Conservation (phyloP, 176 grass and related monocot species). For the Hordeum vulgare region MorexV3_pseudomolecules_assembly NC_058520.1:468418958-468419457, state of each 20-base stretch:
- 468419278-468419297: conserved; percentile 88
- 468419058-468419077: background rate
- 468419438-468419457: background rate
- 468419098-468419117: conserved; percentile 42
- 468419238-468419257: conserved; percentile 56
- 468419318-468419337: background rate
- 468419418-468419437: background rate
- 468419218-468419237: conserved; percentile 68
- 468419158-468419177: conserved; percentile 73
- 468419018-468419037: conserved; percentile 6
- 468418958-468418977: conserved; percentile 85
- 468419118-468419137: conserved; percentile 91
- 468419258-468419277: conserved; percentile 91
- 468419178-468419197: conserved; percentile 85
- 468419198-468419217: conserved; percentile 87
- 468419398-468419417: background rate
- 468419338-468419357: background rate
- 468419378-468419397: background rate
- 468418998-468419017: conserved; percentile 90
- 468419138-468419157: conserved; percentile 83
- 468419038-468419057: background rate
- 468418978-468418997: conserved; percentile 63
- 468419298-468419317: conserved; percentile 52
- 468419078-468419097: background rate
- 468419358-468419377: background rate